Conservation (phyloP, 2,329 filamentous ascomycete genomes). For the Alternaria triticina region DNA sequence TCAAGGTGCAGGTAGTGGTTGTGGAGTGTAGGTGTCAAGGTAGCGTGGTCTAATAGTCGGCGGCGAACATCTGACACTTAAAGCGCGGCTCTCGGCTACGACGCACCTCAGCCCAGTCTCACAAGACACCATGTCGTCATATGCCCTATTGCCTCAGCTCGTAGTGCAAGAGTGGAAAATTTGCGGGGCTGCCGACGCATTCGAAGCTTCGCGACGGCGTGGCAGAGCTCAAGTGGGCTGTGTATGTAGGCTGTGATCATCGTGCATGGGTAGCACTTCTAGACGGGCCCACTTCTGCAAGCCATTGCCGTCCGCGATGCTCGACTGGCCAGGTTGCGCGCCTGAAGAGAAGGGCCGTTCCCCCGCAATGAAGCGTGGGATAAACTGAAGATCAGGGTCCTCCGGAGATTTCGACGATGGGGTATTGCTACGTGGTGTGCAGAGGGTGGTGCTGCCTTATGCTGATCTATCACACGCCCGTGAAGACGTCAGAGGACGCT, state of each 20-base stretch:
- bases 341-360: background rate
- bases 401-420: constrained; percentile 6
- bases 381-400: constrained; percentile 11
- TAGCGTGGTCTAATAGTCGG: background rate
- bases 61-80: constrained; percentile 20
- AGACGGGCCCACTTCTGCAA: constrained; percentile 5
- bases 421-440: constrained; percentile 8
- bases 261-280: constrained; percentile 17
- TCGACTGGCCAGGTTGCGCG: constrained; percentile 3
- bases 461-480: background rate
- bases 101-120: constrained; percentile 8
- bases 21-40: background rate
- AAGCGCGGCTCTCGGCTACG: constrained; percentile 7
- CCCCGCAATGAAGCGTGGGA: constrained; percentile 8
- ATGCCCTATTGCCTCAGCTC: constrained; percentile 10
- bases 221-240: constrained; percentile 21
- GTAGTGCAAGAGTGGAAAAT: constrained; percentile 10
- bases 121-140: constrained; percentile 25
- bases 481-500: background rate
- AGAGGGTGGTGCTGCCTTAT: background rate
- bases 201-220: constrained; percentile 22
- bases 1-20: background rate
- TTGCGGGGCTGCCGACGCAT: constrained; percentile 13
- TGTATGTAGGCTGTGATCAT: constrained; percentile 21
- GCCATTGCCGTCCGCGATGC: constrained; percentile 3